Evolutionary conservation across 768 basidiomycete species (phyloP), one percentile per base, ranked within the genome.

Genomic region (Boletus tylopilopsis): DNA sequence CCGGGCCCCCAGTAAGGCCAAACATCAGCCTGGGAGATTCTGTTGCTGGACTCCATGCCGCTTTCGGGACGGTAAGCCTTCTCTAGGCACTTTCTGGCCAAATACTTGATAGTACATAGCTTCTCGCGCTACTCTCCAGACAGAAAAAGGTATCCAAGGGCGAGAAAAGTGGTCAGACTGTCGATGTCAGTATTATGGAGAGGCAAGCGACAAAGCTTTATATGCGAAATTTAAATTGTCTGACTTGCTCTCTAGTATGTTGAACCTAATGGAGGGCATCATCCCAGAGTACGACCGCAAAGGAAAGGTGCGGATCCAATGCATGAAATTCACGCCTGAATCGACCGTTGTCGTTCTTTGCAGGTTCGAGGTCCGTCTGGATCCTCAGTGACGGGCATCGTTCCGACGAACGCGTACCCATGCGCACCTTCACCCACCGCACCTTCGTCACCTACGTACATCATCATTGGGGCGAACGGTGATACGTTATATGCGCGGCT

Each of bases 101-200:
- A 23, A n/a, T 15, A 16, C 19, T 52, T 33, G 22, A 46, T 23
- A 6, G 32, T 27, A 13, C 22, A 4, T 49, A 82, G 83, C 82
- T 81, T 2, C 68, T 87, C 2, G 85, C 84, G 1, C 69, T 87
- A 24, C 64, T 87, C 15, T 71, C 76, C 29, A 69, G 75, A 42
- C 70, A 75, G 29, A 68, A 64, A 47, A 67, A 64, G 51, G 50
- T 53, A 15, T 59, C 53, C 9, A 62, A 51, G 43, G 73, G 64
- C 19, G 57, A 60, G 40, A 54, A 47, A 12, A 64, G 57, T 7
- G 74, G 85, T 4, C 75, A 74, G 43, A 82, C 76, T 0, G 84
- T 87, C n/a, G 85, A 87, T 60, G 85, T 87, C 19, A 86, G 85
- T 65, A 87, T 87, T 23, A 71, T 85, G 53, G 84, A 87, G 60